Evolutionary conservation across 129 eudicot genomes (phyloP).

Genomic region (Erigeron canadensis): DNA sequence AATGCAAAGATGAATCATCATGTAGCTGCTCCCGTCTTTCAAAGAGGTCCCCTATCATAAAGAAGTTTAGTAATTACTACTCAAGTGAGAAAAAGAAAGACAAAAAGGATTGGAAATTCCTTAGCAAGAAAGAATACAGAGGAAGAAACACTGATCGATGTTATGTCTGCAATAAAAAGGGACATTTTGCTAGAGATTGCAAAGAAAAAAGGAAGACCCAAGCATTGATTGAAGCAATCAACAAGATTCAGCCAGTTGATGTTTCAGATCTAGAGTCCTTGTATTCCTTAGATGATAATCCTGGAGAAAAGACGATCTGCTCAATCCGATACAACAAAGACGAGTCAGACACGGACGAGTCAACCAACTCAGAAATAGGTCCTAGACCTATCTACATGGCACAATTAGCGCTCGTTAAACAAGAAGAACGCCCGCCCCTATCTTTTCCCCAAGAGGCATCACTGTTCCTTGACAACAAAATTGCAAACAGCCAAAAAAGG

Average conservation of each 20-base stretch:
- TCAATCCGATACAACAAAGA: no score
- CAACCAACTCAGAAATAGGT: no score
- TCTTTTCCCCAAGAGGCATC: no score
- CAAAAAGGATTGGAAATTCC: not conserved
- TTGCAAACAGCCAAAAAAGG: no score
- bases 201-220: not conserved
- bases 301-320: no score
- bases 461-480: no score
- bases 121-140: not conserved
- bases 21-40: not conserved
- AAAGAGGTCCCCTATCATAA: not conserved
- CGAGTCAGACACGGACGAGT: no score
- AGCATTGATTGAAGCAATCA: not conserved
- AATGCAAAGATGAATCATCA: not conserved
- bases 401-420: accelerated
- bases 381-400: no score
- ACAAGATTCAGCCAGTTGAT: not conserved
- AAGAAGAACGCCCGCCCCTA: no score
- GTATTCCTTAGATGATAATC: not conserved
- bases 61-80: no score
- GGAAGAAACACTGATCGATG: not conserved
- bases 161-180: not conserved
- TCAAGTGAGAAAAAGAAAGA: not conserved
- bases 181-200: not conserved
- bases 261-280: not conserved